Evolutionary conservation across 2,329 filamentous ascomycete species (phyloP).

Genomic region (Ophiostoma sp.): DNA sequence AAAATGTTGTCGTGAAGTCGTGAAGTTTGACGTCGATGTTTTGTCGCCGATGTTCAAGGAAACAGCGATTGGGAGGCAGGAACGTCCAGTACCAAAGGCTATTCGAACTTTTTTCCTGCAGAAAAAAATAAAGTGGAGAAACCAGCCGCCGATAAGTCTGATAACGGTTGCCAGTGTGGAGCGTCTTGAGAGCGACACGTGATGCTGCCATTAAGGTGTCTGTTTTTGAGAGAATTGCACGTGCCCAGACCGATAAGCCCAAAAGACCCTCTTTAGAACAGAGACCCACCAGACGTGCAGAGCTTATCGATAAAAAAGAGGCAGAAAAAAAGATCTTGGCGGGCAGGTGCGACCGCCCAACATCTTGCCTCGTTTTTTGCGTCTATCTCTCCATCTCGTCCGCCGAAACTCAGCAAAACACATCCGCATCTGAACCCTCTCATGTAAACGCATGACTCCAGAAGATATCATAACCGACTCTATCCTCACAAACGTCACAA

Average conservation of each 20-base stretch:
- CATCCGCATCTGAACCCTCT: too few relatives aligned
- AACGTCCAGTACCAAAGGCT: not conserved
- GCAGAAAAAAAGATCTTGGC: slow-evolving; percentile 13
- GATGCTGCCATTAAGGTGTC: too few relatives aligned
- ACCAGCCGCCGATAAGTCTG: not conserved
- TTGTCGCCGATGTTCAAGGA: not conserved
- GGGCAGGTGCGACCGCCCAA: slow-evolving; percentile 14
- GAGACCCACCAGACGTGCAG: not conserved
- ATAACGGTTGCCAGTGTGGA: not conserved
- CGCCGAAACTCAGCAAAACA: too few relatives aligned
- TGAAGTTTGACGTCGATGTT: not conserved
- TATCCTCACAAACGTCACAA: not conserved
- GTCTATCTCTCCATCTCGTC: too few relatives aligned
- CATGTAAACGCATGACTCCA: too few relatives aligned
- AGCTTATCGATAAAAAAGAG: slow-evolving; percentile 8
- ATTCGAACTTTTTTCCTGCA: slow-evolving; percentile 18
- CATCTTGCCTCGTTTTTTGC: not conserved
- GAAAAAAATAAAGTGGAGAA: slow-evolving; percentile 21
- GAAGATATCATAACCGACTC: not conserved
- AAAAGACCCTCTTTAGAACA: not conserved
- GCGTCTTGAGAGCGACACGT: not conserved
- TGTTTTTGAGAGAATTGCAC: too few relatives aligned
- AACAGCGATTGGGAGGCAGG: not conserved
- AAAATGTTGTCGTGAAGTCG: not conserved
- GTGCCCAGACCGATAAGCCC: not conserved